These are phyloP conservation scores for Rhodofomes roseus DNA, from an alignment of 1,284 basidiomycete species.

Conservation along the genomic window DNA sequence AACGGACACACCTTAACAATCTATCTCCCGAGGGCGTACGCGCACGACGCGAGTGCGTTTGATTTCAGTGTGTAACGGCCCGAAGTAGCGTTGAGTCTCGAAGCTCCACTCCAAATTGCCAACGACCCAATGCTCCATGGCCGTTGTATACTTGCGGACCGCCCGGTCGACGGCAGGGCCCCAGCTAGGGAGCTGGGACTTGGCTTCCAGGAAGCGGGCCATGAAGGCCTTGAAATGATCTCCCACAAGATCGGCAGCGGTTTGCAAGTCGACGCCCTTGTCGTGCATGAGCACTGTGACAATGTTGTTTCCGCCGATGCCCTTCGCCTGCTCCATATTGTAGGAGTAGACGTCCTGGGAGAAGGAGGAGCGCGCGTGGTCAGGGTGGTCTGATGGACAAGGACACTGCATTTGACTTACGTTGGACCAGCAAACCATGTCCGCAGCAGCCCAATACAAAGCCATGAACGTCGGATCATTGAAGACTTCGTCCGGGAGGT, in stretches of 20 bases:
- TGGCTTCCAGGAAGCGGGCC: slow-evolving; percentile 27
- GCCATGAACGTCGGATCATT: slow-evolving; percentile 31
- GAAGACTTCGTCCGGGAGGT: slow-evolving; percentile 37
- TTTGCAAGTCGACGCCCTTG: slow-evolving; percentile 32
- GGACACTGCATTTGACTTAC: slow-evolving; percentile 22
- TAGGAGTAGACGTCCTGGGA: slow-evolving; percentile 42
- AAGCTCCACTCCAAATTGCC: slow-evolving; percentile 41
- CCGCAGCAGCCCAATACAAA: slow-evolving; percentile 34
- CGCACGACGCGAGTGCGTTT: slow-evolving; percentile 22
- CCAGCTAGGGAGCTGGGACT: slow-evolving; percentile 29
- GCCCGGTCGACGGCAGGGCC: slow-evolving; percentile 27
- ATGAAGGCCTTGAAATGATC: slow-evolving; percentile 29
- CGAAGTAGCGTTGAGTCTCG: slow-evolving; percentile 36
- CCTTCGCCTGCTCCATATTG: slow-evolving; percentile 36
- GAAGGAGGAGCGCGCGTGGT: not conserved
- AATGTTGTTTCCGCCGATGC: slow-evolving; percentile 37
- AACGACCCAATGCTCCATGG: slow-evolving; percentile 34
- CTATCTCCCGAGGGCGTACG: slow-evolving; percentile 11
- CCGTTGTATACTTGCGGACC: slow-evolving; percentile 30
- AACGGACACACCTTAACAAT: slow-evolving; percentile 3
- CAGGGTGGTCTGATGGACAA: not conserved
- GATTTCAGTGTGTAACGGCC: slow-evolving; percentile 21
- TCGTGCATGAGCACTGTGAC: slow-evolving; percentile 37
- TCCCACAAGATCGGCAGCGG: slow-evolving; percentile 33
- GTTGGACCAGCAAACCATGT: slow-evolving; percentile 42